Conservation (phyloP, 78 protist genomes). For the Tieghemostelium lacteum region DNA sequence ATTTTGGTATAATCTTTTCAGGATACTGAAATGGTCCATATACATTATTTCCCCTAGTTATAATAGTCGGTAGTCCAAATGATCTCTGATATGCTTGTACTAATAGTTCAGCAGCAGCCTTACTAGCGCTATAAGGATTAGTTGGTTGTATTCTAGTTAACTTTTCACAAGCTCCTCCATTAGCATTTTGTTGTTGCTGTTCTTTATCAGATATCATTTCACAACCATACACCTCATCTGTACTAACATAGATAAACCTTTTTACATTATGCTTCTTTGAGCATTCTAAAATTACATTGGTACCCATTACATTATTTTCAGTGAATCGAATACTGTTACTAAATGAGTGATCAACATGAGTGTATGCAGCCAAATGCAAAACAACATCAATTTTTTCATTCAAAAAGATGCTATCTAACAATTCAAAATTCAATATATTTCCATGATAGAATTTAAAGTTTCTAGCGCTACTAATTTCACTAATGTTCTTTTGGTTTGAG, state of each 20-base stretch:
- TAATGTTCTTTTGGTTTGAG: conserved; percentile 82
- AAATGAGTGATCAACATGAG: conserved; percentile 92
- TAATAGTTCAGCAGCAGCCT: conserved; percentile 95
- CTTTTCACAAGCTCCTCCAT: conserved; percentile 16
- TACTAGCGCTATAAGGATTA: conserved; percentile 97
- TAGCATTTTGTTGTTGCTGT: neutral
- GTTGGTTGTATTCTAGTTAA: conserved; percentile 90
- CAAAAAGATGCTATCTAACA: conserved; percentile 80
- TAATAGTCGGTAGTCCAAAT: conserved; percentile 90
- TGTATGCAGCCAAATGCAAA: conserved; percentile 96
- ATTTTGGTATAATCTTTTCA: conserved; percentile 96
- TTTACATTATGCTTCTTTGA: conserved; percentile 57
- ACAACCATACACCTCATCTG: conserved; percentile 99
- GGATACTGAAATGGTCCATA: conserved; percentile 98
- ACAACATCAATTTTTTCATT: conserved; percentile 92
- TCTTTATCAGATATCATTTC: neutral
- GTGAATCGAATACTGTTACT: conserved; percentile 84
- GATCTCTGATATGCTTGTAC: conserved; percentile 78
- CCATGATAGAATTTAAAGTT: conserved; percentile 84
- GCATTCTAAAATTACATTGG: conserved; percentile 94
- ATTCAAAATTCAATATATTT: conserved; percentile 77
- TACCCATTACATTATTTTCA: conserved; percentile 94
- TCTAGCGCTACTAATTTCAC: neutral
- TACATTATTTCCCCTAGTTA: conserved; percentile 97
- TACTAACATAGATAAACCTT: conserved; percentile 95